Base-by-base conservation (phyloP, 2,329 filamentous ascomycete genomes). In the Colletotrichum costaricense region DNA sequence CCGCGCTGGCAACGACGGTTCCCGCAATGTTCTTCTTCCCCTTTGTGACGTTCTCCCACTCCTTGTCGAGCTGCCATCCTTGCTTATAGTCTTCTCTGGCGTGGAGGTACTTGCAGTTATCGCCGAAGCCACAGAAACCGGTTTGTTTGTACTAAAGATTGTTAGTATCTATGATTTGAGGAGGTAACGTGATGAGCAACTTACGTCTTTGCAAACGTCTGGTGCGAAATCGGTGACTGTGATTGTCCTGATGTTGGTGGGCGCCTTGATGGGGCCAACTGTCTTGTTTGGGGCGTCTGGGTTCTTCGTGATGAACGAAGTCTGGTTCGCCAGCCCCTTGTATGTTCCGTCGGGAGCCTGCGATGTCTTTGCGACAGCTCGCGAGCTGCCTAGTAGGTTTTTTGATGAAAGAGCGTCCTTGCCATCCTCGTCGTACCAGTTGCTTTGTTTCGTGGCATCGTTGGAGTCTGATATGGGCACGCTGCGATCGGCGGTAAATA, bases 21-120 rank as follows among this genome's bases (percentile, higher is more conserved):
- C 92, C 92, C 5, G 84, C 86, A 0, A 89, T 76, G 57, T 89
- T 87, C 79, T 91, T 92, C 81, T 91, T 92, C 62, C 89, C 93
- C 79, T 93, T 95, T 7, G 91, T 94, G 2, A 92, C 91, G 46
- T 90, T 93, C 80, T 99, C 97, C 97, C 97, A 99, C 62, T 98
- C 96, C 65, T 90, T 89, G 82, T 99, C 97, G 5, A 99, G 88
- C 81, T 98, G 95, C 97, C 97, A 99, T 3, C 97, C 97, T 80
- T 95, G 93, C 78, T 96, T 95, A 80, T 94, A 93, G 81, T 95
- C 93, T 78, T 94, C 92, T 71, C 94, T 87, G 5, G 90, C 90
- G 79, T 97, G 94, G 0, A 95, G 79, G 79, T 92, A 97, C 79
- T 95, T 97, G 86, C 95, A 98, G 74, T 88, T 92, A 80, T 97